These are phyloP conservation scores for Populus deltoides DNA, from an alignment of 345 rosid genomes.

Conservation along the genomic window DNA sequence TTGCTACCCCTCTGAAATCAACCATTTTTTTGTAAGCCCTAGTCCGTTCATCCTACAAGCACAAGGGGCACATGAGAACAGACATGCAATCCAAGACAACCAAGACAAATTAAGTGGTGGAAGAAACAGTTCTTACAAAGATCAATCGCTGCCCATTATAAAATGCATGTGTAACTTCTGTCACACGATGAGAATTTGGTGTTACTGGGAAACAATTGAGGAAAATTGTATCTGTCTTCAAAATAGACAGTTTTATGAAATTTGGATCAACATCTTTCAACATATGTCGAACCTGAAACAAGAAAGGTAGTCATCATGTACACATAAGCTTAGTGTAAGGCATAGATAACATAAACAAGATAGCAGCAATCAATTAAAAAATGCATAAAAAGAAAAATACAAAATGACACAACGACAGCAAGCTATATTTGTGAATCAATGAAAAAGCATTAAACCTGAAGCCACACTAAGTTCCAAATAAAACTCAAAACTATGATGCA, in stretches of 20 bases:
- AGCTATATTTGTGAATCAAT: background rate
- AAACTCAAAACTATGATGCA: background rate
- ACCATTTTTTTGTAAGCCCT: slow-evolving; percentile 68
- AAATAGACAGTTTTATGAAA: slow-evolving; percentile 47
- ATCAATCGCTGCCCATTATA: slow-evolving; percentile 51
- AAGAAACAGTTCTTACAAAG: slow-evolving; percentile 51
- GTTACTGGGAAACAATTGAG: slow-evolving; percentile 67
- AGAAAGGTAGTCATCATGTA: slow-evolving; percentile 6
- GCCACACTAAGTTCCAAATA: slow-evolving; percentile 1
- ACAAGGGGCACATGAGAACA: slow-evolving; percentile 10
- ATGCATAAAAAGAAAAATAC: background rate
- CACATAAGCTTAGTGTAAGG: background rate
- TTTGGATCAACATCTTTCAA: slow-evolving; percentile 56
- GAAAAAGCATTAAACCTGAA: background rate
- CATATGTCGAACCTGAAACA: slow-evolving; percentile 53
- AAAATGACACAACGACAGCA: background rate
- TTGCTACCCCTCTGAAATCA: slow-evolving; percentile 59
- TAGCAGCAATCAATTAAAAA: background rate
- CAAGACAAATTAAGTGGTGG: background rate
- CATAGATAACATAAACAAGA: background rate
- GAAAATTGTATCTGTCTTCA: slow-evolving; percentile 37
- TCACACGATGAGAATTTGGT: slow-evolving; percentile 83
- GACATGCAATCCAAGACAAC: slow-evolving; percentile 6
- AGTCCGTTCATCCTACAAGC: slow-evolving; percentile 70
- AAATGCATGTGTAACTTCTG: slow-evolving; percentile 57